Percentiles rank a stretch among this genome's conserved stretches.
Conservation (phyloP, 148 eudicot genomes). For the Silene uniflora region DNA sequence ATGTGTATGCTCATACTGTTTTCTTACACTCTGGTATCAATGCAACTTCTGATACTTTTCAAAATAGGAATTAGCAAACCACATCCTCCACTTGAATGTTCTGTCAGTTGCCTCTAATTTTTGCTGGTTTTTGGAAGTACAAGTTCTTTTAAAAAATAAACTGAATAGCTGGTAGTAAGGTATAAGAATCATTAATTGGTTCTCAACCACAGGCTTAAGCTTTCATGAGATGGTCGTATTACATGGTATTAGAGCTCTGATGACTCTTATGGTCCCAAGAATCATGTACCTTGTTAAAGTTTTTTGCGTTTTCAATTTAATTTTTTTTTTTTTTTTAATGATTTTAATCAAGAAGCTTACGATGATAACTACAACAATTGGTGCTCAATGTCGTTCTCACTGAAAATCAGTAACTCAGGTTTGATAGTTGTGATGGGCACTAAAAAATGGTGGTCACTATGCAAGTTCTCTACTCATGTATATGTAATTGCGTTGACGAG, state of each 20-base stretch:
- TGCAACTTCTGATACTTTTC: background rate
- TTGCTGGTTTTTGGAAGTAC: background rate
- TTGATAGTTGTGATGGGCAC: background rate
- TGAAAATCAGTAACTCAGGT: background rate
- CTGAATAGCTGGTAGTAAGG: background rate
- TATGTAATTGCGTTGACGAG: constrained; percentile 1
- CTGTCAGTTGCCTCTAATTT: background rate
- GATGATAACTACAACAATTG: background rate
- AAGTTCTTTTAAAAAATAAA: background rate
- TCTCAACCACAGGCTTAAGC: no score
- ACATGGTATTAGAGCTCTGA: no score
- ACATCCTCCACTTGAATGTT: background rate
- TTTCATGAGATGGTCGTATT: no score
- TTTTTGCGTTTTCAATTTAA: no score
- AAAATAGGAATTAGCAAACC: constrained; percentile 4
- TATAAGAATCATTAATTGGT: no score
- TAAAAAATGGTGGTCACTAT: background rate
- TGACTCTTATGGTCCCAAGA: no score
- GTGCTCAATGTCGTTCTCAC: background rate
- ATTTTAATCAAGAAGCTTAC: background rate
- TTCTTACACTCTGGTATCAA: background rate
- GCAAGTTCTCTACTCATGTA: background rate
- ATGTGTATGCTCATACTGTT: background rate
- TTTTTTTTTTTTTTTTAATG: background rate
- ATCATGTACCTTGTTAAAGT: background rate